Conservation (phyloP, 805 yeast genomes). For the Kazachstania kunashirensis region DNA sequence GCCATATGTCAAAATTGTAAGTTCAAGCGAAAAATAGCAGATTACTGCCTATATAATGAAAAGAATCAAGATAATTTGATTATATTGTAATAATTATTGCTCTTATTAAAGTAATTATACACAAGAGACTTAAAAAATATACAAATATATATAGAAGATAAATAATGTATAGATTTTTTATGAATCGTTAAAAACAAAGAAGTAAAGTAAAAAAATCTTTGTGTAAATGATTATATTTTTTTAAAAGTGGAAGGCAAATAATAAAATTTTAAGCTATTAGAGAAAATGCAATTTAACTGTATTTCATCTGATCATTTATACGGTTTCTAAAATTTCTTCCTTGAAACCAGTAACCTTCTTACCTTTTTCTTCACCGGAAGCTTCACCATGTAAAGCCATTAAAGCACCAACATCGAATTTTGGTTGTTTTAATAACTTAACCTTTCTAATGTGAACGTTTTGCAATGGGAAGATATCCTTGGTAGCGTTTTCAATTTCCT, state of each 20-base stretch:
- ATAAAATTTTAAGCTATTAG: not conserved
- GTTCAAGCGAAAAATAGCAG: no score
- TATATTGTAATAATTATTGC: no score
- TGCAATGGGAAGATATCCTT: slow-evolving; percentile 93
- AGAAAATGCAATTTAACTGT: not conserved
- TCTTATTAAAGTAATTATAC: not conserved
- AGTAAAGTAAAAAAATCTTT: not conserved
- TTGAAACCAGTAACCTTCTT: slow-evolving; percentile 96
- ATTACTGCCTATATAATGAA: no score
- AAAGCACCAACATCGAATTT: slow-evolving; percentile 95
- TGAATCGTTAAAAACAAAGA: not conserved
- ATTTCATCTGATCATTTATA: slow-evolving; percentile 25
- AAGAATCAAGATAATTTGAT: no score
- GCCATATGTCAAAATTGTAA: no score
- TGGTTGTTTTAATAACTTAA: slow-evolving; percentile 95
- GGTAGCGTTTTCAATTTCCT: slow-evolving; percentile 95
- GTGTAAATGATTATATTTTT: not conserved
- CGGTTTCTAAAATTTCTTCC: slow-evolving; percentile 97
- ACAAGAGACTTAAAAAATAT: not conserved
- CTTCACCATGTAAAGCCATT: slow-evolving; percentile 95
- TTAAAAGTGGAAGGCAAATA: not conserved
- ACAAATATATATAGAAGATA: not conserved
- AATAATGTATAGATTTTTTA: not conserved
- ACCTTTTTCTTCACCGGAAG: slow-evolving; percentile 89
- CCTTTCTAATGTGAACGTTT: slow-evolving; percentile 98